Evolutionary conservation across 495 filamentous ascomycete species (phyloP), one percentile per base, ranked within the genome.

Genomic region (Parathielavia appendiculata): DNA sequence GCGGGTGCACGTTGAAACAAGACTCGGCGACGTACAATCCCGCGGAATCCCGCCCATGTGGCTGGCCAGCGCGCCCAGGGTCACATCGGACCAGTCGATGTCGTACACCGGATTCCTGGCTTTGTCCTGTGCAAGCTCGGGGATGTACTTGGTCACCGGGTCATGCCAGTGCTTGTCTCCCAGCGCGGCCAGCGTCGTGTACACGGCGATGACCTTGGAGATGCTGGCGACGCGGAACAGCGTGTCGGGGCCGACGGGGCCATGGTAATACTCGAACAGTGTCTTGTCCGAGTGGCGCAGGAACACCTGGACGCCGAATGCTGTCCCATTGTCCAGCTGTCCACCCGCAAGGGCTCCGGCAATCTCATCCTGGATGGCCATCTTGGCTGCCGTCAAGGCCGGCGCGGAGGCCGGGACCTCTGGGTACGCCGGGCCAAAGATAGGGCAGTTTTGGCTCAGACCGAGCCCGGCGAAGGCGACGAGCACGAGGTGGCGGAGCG

Each of bases 131-230:
- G 60, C 57, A 6, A 66, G 60, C 54, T 66, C 63, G 2, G 60
- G 63, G 13, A 66, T 39, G 41, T 58, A 56, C 14, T 63, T 59
- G 51, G 60, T 61, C 12, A 66, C 45, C 0, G 63, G 57, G 12
- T 66, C 60, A 39, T 66, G 32, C 63, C 63, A 66, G 57, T 66
- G 49, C 26, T 43, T 39, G 19, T 63, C 51, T 1, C 47, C 43
- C 20, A 66, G n/a, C 43, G 32, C 57, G 1, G 60, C n/a, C 14
- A 66, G 44, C 13, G 57, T 56, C 8, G 63, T 49, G 51, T 66
- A 66, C 22, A 66, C 60, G 26, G 50, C 56, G 0, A 66, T 56
- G 54, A 54, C 20, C 57, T 66, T 66, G 49, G 63, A 66, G 44
- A 63, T 54, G 57, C 63, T 66, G 58, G 41, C 38, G 10, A 63